A percentile compares a stretch with the other conserved stretches of the same genome.
These are phyloP conservation scores for Botryotinia calthae DNA, from an alignment of 2,329 filamentous ascomycete genomes.

Conservation along the genomic window DNA sequence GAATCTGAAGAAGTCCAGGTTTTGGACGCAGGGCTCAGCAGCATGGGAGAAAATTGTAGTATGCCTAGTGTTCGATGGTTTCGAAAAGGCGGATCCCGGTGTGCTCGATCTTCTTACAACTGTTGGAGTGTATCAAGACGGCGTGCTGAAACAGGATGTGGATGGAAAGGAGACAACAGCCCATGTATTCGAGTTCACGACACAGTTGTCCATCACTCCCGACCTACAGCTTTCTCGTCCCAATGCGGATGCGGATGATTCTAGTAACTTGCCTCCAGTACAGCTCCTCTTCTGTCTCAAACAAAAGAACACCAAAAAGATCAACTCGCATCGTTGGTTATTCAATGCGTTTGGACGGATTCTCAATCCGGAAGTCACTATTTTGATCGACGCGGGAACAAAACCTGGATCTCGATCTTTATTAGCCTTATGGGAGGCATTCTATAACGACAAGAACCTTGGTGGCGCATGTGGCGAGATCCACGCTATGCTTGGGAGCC, in stretches of 20 bases:
- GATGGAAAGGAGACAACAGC: constrained; percentile 95
- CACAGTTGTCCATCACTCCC: constrained; percentile 94
- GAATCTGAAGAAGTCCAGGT: constrained; percentile 97
- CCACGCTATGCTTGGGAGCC: constrained; percentile 83
- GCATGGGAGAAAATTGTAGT: constrained; percentile 99
- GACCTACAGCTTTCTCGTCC: constrained; percentile 92
- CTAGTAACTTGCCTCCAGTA: constrained; percentile 84
- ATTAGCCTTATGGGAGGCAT: constrained; percentile 92
- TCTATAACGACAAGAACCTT: constrained; percentile 99
- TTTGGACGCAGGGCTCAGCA: constrained; percentile 98
- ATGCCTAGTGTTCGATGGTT: constrained; percentile 94
- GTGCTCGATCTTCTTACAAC: constrained; percentile 90
- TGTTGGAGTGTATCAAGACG: constrained; percentile 94
- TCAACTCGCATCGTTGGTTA: constrained; percentile 98
- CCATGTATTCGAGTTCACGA: constrained; percentile 98
- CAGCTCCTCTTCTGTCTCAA: constrained; percentile 99
- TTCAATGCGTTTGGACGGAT: constrained; percentile 98
- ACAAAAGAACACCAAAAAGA: constrained; percentile 99
- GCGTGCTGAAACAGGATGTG: constrained; percentile 97
- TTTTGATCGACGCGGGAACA: constrained; percentile 94
- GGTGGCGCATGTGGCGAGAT: constrained; percentile 99
- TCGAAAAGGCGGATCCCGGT: constrained; percentile 96
- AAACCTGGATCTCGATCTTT: constrained; percentile 92
- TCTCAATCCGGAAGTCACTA: constrained; percentile 93
- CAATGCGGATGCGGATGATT: constrained; percentile 69